A percentile compares a stretch with the other conserved stretches of the same genome.
Evolutionary conservation across 1,284 basidiomycete species (phyloP).

Genomic region (Cutaneotrichosporon sp.): DNA sequence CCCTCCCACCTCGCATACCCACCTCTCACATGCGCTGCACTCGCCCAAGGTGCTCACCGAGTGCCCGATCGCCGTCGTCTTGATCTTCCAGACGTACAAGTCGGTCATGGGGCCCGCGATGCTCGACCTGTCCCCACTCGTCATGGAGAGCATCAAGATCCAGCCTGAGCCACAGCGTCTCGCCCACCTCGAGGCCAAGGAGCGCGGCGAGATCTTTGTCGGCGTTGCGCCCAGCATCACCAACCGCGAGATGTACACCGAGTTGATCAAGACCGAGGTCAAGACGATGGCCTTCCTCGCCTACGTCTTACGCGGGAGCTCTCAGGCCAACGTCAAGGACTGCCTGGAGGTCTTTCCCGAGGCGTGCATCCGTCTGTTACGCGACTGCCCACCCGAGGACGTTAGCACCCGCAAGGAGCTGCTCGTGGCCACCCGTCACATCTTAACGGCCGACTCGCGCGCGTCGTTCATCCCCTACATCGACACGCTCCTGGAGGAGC

Average conservation of each 20-base stretch:
- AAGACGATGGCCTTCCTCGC: constrained; percentile 95
- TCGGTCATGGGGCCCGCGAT: constrained; percentile 68
- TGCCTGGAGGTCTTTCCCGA: constrained; percentile 82
- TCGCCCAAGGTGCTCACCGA: constrained; percentile 96
- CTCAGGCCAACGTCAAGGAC: constrained; percentile 68
- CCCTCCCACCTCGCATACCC: constrained; percentile 21
- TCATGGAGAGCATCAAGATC: constrained; percentile 69
- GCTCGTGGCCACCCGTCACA: constrained; percentile 88
- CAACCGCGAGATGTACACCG: constrained; percentile 78
- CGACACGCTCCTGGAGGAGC: constrained; percentile 88
- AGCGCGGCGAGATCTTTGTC: constrained; percentile 77
- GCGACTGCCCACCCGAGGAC: constrained; percentile 89
- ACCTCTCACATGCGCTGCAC: constrained; percentile 58
- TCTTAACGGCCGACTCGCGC: constrained; percentile 79
- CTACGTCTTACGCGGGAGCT: constrained; percentile 76
- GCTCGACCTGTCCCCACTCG: constrained; percentile 70
- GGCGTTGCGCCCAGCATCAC: constrained; percentile 76
- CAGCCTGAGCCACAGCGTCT: constrained; percentile 86
- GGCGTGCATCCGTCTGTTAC: constrained; percentile 79
- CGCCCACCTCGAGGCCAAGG: constrained; percentile 75
- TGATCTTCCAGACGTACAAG: constrained; percentile 81
- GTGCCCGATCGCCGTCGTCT: constrained; percentile 89
- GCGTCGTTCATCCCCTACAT: constrained; percentile 80
- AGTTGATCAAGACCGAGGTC: constrained; percentile 90
- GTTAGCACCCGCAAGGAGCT: constrained; percentile 88